Base-by-base conservation (phyloP, 805 yeast species). In the Alloascoidea hylecoeti region DNA sequence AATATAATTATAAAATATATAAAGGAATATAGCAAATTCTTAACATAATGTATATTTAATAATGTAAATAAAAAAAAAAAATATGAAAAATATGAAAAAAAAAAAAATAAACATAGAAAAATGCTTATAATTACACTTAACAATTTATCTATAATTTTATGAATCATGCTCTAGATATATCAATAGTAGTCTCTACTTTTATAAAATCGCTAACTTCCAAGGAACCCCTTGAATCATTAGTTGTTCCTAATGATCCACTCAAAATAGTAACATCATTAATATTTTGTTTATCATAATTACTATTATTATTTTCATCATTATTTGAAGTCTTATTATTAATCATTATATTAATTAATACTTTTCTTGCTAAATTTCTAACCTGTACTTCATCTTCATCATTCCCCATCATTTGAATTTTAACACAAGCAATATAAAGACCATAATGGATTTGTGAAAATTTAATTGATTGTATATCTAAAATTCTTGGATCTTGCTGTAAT, bases 371-470 rank as follows among this genome's bases (percentile, higher is more conserved):
- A 23, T 23, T 23, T 23, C 30, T 23, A 23, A 59, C 49, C 3
- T 47, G 44, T 4, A 45, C 41, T 42, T 57, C 61, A 36, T 57
- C 60, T 3, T 41, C 51, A 30, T 46, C 43, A 14, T 49, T 40
- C 28, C 66, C 63, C 4, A 45, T 34, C 49, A 61, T 50, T 17
- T 42, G 43, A 15, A 63, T 45, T 15, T 50, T 46, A 48, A 59
- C 46, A 27, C 51, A 48, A 13, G 61, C 63, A 17, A 63, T 51
- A 57, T 63, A 63, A 32, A 63, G 50, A 15, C 53, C 60, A 39
- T 61, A 57, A 41, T 63, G 68, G 28, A 62, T 68, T 48, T 61
- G 66, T 65, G 66, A 63, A 37, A 63, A 46, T 16, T 56, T 46
- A 18, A 57, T 44, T 16, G 55, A 53, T 5, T 47, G 42, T 19